These are phyloP conservation scores for Acacia confusa DNA, from an alignment of 306 rosid genomes.

Conservation along the genomic window DNA sequence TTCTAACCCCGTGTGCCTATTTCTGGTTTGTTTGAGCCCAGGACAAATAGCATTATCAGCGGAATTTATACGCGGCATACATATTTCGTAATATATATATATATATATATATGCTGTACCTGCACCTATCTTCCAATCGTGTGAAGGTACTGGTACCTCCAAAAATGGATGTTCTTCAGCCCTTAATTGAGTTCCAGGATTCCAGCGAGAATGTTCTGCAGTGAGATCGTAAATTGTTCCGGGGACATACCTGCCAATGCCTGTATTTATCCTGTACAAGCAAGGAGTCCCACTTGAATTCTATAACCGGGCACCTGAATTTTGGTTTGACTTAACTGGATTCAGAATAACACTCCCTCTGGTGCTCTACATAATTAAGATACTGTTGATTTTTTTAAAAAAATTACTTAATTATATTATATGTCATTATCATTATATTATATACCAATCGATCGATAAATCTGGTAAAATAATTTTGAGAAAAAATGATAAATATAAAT, in stretches of 20 bases:
- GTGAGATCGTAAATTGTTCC: not conserved
- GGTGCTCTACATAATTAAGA: too few relatives aligned
- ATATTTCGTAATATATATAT: not conserved
- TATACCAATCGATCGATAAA: too few relatives aligned
- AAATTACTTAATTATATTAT: too few relatives aligned
- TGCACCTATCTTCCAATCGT: too few relatives aligned
- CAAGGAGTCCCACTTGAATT: too few relatives aligned
- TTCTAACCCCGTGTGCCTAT: too few relatives aligned
- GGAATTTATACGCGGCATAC: not conserved
- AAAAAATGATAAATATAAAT: too few relatives aligned
- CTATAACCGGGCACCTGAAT: not conserved
- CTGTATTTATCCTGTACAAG: not conserved
- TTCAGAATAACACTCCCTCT: too few relatives aligned
- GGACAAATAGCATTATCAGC: not conserved
- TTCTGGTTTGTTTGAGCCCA: not conserved
- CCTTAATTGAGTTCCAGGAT: too few relatives aligned
- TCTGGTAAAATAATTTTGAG: too few relatives aligned
- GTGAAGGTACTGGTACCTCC: not conserved
- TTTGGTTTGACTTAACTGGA: not conserved
- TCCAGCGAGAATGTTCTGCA: not conserved
- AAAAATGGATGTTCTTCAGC: not conserved
- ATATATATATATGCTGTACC: not conserved
- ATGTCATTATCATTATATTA: too few relatives aligned
- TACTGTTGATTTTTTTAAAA: too few relatives aligned
- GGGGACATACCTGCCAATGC: not conserved